A percentile compares a stretch with the other conserved stretches of the same genome.
Evolutionary conservation across 2,329 filamentous ascomycete genomes (phyloP).

Genomic region (Albifimbria verrucaria): DNA sequence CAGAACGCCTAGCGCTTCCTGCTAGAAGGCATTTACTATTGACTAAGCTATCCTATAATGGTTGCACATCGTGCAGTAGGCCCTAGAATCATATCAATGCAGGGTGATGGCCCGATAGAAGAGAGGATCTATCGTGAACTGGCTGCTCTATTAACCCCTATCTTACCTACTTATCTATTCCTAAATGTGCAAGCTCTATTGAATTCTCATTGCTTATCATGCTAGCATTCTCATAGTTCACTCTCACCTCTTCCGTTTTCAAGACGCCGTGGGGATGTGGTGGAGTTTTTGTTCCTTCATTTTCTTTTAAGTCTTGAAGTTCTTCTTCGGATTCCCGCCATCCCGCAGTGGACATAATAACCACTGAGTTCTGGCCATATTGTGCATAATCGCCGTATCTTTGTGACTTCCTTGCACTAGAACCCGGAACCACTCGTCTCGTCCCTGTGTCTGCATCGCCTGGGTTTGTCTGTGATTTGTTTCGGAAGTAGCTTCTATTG

Average conservation of each 20-base stretch:
- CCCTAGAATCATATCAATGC: no score
- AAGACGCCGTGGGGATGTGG: constrained; percentile 17
- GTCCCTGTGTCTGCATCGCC: constrained; percentile 4
- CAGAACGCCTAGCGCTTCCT: no score
- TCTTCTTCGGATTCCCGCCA: constrained; percentile 31
- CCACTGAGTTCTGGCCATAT: constrained; percentile 25
- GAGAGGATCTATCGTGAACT: no score
- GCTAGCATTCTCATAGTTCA: constrained; percentile 19
- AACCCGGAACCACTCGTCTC: constrained; percentile 1
- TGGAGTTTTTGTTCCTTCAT: constrained; percentile 1
- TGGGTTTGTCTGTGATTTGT: constrained; percentile 14
- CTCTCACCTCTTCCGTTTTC: constrained; percentile 26
- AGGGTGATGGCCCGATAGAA: no score
- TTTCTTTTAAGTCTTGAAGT: constrained; percentile 18
- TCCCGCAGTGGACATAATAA: constrained; percentile 26
- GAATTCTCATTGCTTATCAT: constrained; percentile 15
- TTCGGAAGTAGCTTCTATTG: constrained; percentile 20
- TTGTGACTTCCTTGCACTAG: constrained; percentile 12
- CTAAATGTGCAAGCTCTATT: constrained; percentile 12
- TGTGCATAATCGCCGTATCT: constrained; percentile 14
- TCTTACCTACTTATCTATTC: background rate
- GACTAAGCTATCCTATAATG: no score
- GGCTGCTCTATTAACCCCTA: no score
- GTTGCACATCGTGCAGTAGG: no score
- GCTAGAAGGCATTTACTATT: no score